Base-by-base conservation (phyloP, 2,329 filamentous ascomycete genomes). In the Pestalotiopsis sp. region DNA sequence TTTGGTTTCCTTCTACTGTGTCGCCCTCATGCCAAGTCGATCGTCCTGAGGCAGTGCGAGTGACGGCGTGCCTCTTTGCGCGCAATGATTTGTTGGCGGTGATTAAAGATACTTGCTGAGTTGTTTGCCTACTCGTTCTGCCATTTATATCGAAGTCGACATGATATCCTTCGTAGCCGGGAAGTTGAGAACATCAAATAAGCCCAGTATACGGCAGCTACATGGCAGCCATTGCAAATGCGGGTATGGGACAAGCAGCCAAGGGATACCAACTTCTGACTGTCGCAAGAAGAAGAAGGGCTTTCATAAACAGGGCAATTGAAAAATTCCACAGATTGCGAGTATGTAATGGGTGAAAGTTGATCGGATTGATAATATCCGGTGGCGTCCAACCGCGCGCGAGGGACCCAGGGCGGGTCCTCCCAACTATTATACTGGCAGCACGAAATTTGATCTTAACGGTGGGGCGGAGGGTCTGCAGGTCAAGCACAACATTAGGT, bases 391-490 rank as follows among this genome's bases (percentile, higher is more conserved):
- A 66, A 66, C 63, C n/a, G 49, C 49, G 63, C 65, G 65, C 52
- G 17, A 67, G 49, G 13, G n/a, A 45, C 20, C 23, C 25, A 17
- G 39, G 58, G 20, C n/a, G 31, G 31, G 31, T 36, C 31, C 31
- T 9, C 56, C 23, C 65, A 59, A 45, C 36, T 57, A 59, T 67
- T n/a, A 14, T 59, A 31, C 59, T 36, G 31, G 31, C 31, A 7
- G n/a, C 49, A 23, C 25, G 61, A 64, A 38, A 25, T 49, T 52
- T 14, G 65, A 57, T 13, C 59, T 20, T 27, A 71, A 72, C 76
- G 70, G 72, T 58, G 72, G 45, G 45, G 45, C 45, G 70, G 38
- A 65, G 71, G 70, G 73, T 67, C 68, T 69, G 67, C 69, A 68
- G 70, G 59, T 66, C 71, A 36, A 71, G 62, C 63, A 72, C 69